phyloP scores from a whole-genome alignment of 2,329 filamentous ascomycete species.

The Aspergillus nomiae region DNA sequence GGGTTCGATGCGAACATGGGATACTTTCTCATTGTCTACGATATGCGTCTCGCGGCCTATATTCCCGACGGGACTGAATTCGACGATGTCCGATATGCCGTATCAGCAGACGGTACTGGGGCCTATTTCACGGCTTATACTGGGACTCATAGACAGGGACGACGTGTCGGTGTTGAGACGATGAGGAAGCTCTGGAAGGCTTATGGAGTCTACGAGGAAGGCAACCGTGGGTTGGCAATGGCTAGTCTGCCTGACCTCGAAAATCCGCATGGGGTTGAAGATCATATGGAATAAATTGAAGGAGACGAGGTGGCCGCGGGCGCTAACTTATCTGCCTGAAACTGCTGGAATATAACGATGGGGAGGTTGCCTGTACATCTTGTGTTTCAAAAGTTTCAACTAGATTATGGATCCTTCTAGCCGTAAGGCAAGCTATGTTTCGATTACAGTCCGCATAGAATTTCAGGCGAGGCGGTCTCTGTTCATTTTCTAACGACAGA shows the following conservation, averaged over 20 bases:
- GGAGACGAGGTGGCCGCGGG: not conserved
- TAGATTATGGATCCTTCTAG: not conserved
- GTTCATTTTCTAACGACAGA: not conserved
- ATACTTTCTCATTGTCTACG: not conserved
- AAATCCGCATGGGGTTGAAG: not conserved
- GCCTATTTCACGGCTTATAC: not conserved
- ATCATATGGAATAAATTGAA: not conserved
- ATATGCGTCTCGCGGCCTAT: not conserved
- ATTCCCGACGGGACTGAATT: not conserved
- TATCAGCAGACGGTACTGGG: not conserved
- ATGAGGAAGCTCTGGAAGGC: not conserved
- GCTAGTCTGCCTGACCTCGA: not conserved
- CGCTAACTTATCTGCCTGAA: not conserved
- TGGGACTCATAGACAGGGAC: not conserved
- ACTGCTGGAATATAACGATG: not conserved
- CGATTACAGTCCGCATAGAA: not conserved
- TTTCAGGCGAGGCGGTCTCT: not conserved
- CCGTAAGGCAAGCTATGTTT: not conserved
- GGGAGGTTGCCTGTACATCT: not conserved
- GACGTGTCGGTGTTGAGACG: not conserved
- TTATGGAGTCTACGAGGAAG: not conserved
- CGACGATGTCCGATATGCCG: not conserved
- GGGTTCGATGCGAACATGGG: not conserved
- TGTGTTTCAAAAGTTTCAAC: not conserved
- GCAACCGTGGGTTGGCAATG: not conserved